Percentiles rank a stretch among this genome's conserved stretches.
Evolutionary conservation across 73 alveolate species (phyloP).

Genomic region (Stentor roeselii): DNA sequence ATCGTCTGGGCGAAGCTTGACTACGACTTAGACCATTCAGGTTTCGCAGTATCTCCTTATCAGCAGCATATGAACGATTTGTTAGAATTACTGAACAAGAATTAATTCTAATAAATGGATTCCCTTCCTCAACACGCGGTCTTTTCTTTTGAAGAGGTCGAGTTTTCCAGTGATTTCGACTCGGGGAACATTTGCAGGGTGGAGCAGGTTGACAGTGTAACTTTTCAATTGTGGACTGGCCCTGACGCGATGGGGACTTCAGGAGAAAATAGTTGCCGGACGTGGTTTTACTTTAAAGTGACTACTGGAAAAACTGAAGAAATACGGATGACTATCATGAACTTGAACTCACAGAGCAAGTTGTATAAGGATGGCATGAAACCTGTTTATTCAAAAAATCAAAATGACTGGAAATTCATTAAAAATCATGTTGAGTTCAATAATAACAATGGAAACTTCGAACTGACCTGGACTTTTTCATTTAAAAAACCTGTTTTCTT

Average conservation of each 20-base stretch:
- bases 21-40: conserved; percentile 8
- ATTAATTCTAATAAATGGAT: not conserved
- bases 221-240: conserved; percentile 5
- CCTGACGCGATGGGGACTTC: conserved; percentile 8
- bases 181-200: conserved; percentile 20
- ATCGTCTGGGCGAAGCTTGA: not conserved
- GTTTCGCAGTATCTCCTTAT: conserved; percentile 2
- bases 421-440: conserved; percentile 11
- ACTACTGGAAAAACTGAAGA: conserved; percentile 42
- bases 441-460: conserved; percentile 28
- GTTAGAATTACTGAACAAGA: not conserved
- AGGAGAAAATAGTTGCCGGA: conserved; percentile 15
- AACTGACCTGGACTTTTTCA: conserved; percentile 39
- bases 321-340: conserved; percentile 41
- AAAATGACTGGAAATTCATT: conserved; percentile 39
- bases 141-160: not conserved
- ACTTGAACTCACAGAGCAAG: conserved; percentile 38
- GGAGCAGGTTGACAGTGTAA: not conserved
- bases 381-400: conserved; percentile 23
- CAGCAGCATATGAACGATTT: conserved; percentile 2
- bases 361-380: conserved; percentile 26
- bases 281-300: conserved; percentile 71
- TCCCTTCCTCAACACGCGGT: not conserved
- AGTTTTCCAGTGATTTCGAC: conserved; percentile 18
- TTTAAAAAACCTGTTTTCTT: conserved; percentile 47